phyloP scores from a whole-genome alignment of 1,139 yeast species.

The Protomyces inundatus region DNA sequence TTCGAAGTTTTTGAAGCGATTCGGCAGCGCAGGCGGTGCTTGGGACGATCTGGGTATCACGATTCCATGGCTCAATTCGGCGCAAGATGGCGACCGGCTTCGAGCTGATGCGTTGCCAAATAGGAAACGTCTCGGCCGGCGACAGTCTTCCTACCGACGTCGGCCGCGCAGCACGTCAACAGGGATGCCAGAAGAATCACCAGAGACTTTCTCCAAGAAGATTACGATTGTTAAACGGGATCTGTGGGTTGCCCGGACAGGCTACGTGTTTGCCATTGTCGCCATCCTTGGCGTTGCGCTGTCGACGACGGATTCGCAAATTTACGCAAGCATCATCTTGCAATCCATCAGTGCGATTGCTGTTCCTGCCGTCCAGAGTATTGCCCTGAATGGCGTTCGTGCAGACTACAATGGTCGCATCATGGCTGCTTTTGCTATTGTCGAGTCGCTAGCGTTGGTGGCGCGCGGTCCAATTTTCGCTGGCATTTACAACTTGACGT shows the following conservation, averaged over 20 bases:
- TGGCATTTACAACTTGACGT: conserved; percentile 17
- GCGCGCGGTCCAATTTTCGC: conserved; percentile 28
- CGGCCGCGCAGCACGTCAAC: not conserved
- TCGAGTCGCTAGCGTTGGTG: conserved; percentile 26
- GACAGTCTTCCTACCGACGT: not conserved
- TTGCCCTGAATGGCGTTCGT: conserved; percentile 27
- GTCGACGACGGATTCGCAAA: conserved; percentile 18
- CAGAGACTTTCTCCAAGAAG: conserved; percentile 10
- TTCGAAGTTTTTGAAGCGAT: conserved; percentile 23
- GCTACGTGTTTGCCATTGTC: conserved; percentile 19
- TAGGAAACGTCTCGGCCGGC: conserved; percentile 2
- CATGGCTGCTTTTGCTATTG: conserved; percentile 28
- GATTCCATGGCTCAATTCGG: conserved; percentile 10
- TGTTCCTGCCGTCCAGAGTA: conserved; percentile 26
- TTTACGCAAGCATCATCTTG: conserved; percentile 19
- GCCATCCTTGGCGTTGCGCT: conserved; percentile 25
- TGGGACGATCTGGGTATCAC: conserved; percentile 13
- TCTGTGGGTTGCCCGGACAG: conserved; percentile 26
- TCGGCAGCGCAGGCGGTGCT: conserved; percentile 6
- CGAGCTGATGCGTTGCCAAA: not conserved
- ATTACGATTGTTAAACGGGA: conserved; percentile 27
- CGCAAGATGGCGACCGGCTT: conserved; percentile 4
- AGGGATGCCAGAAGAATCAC: not conserved
- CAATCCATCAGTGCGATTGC: conserved; percentile 27
- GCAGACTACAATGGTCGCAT: conserved; percentile 27